These are phyloP conservation scores for Solanum chilense DNA, from an alignment of 257 asterid species.

Conservation along the genomic window DNA sequence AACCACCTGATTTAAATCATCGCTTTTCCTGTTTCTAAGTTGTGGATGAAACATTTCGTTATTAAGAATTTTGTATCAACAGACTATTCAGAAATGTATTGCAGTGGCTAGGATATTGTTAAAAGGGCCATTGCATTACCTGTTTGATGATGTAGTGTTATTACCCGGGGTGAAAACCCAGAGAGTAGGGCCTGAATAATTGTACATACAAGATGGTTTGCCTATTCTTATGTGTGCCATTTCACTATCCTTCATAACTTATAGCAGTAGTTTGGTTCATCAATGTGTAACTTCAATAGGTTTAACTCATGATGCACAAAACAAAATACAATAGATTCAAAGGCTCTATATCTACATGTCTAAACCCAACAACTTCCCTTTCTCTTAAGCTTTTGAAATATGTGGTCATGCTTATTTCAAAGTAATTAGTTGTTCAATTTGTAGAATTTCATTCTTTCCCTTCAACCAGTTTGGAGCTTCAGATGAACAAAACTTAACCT, in stretches of 20 bases:
- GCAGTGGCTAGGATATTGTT: neutral
- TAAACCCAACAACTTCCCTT: neutral
- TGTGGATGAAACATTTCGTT: neutral
- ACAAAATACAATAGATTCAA: no score
- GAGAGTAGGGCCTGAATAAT: neutral
- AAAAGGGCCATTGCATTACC: neutral
- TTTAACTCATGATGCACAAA: no score
- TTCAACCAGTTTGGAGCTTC: neutral
- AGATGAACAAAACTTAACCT: neutral
- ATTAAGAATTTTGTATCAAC: neutral
- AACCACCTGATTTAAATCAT: neutral
- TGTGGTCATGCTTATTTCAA: neutral
- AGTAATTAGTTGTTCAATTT: neutral
- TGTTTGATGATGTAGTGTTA: neutral
- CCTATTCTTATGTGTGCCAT: neutral
- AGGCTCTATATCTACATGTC: neutral
- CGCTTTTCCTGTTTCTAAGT: neutral
- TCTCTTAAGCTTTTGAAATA: neutral
- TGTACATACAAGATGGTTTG: neutral
- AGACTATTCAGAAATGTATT: neutral
- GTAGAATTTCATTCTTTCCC: neutral
- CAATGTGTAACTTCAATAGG: neutral
- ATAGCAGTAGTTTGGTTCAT: neutral
- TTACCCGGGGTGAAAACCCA: neutral
- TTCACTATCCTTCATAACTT: neutral